Conservation (phyloP, 441 rosid genomes). For the Populus trichocarpa region DNA sequence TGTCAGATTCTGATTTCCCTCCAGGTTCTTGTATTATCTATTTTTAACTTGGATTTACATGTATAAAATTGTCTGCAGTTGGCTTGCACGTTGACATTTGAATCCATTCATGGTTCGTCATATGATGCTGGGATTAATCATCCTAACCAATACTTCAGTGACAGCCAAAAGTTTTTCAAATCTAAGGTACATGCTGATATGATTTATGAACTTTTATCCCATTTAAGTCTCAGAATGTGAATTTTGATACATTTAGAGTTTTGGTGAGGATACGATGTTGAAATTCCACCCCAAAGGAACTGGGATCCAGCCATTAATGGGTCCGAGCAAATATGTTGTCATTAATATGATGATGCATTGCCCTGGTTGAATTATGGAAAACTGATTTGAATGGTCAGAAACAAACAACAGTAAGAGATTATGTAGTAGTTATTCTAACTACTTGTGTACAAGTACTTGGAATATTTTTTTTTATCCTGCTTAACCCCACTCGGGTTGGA, state of each 20-base stretch:
- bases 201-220: background rate
- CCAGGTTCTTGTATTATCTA: background rate
- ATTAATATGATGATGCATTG: background rate
- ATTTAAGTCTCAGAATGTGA: background rate
- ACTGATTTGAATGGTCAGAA: background rate
- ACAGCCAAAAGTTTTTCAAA: constrained; percentile 60
- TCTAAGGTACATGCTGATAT: constrained; percentile 35
- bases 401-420: background rate
- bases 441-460: background rate
- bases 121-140: constrained; percentile 91
- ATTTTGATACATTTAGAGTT: background rate
- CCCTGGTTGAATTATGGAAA: background rate
- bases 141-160: constrained; percentile 77
- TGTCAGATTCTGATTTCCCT: constrained; percentile 1
- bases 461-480: background rate
- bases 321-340: too few relatives aligned
- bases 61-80: constrained; percentile 43
- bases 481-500: background rate
- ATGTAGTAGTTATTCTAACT: background rate
- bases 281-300: too few relatives aligned
- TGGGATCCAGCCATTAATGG: too few relatives aligned
- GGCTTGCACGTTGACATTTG: constrained; percentile 93
- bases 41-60: background rate
- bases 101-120: constrained; percentile 67
- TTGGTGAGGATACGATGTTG: background rate